A percentile compares a stretch with the other conserved stretches of the same genome.
Evolutionary conservation across 345 rosid genomes (phyloP).

Genomic region (Eucalyptus cloeziana): DNA sequence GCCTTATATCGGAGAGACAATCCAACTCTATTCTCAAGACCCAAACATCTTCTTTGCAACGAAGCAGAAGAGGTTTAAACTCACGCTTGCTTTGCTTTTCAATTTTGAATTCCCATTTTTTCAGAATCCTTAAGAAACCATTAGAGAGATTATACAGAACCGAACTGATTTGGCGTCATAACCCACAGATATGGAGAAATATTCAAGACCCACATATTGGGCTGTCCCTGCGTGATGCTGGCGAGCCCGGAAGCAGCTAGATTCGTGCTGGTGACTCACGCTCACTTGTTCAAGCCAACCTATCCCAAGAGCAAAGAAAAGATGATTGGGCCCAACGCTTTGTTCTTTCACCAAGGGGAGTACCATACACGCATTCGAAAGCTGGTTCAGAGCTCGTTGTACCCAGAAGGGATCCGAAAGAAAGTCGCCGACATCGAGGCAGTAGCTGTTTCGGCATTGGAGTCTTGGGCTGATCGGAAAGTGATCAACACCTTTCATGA

Average conservation of each 20-base stretch:
- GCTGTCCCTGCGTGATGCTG: slow-evolving; percentile 85
- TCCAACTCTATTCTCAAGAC: slow-evolving; percentile 68
- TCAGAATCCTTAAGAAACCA: background rate
- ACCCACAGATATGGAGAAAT: slow-evolving; percentile 64
- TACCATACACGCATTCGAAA: slow-evolving; percentile 60
- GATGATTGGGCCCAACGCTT: slow-evolving; percentile 66
- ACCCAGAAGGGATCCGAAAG: slow-evolving; percentile 41
- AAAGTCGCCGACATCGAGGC: slow-evolving; percentile 47
- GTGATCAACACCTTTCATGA: slow-evolving; percentile 55
- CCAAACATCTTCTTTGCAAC: slow-evolving; percentile 58
- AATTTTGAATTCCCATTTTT: background rate
- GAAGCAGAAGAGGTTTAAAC: slow-evolving; percentile 44
- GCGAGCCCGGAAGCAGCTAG: slow-evolving; percentile 70
- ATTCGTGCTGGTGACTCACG: slow-evolving; percentile 71
- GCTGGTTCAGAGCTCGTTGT: slow-evolving; percentile 51
- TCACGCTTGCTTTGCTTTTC: background rate
- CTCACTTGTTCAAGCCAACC: slow-evolving; percentile 77
- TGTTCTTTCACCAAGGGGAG: slow-evolving; percentile 76
- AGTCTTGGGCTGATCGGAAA: slow-evolving; percentile 26
- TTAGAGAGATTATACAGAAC: background rate
- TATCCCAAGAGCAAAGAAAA: slow-evolving; percentile 84
- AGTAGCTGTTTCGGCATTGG: slow-evolving; percentile 37
- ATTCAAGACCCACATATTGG: slow-evolving; percentile 66
- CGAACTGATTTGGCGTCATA: background rate
- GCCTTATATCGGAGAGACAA: slow-evolving; percentile 81